Conservation (phyloP, 208 protist genomes). For the Cochliopodium minus region DNA sequence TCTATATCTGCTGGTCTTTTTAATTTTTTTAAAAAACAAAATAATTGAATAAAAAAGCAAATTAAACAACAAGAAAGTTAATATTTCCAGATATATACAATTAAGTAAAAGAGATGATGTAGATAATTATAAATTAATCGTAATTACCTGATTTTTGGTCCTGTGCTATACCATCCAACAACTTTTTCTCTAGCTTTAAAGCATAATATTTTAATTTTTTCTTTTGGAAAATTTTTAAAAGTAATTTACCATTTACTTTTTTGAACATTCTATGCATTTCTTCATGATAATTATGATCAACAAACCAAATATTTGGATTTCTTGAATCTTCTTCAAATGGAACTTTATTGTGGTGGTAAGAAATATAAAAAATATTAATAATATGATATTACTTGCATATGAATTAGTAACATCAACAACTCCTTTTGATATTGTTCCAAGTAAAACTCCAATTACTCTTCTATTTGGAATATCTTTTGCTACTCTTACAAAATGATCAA, state of each 20-base stretch:
- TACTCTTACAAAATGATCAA: slow-evolving; percentile 98
- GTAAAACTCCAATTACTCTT: slow-evolving; percentile 84
- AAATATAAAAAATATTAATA: not conserved
- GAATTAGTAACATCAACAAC: slow-evolving; percentile 57
- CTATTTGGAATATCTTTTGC: slow-evolving; percentile 59
- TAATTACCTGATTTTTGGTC: slow-evolving; percentile 75
- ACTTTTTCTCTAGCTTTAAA: slow-evolving; percentile 73
- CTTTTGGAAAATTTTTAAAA: not conserved
- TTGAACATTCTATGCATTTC: slow-evolving; percentile 95
- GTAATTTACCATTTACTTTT: slow-evolving; percentile 70
- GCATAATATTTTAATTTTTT: not conserved
- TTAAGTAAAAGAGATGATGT: too few species aligned
- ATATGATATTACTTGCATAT: slow-evolving; percentile 44
- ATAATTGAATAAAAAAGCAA: too few species aligned
- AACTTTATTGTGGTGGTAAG: slow-evolving; percentile 28
- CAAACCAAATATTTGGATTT: slow-evolving; percentile 90
- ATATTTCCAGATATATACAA: too few species aligned
- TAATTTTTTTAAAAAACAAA: too few species aligned
- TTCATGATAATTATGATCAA: slow-evolving; percentile 82
- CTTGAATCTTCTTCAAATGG: slow-evolving; percentile 97
- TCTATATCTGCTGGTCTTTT: slow-evolving; percentile 83
- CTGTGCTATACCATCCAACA: slow-evolving; percentile 97
- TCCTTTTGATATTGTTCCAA: slow-evolving; percentile 51
- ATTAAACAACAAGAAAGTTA: too few species aligned
- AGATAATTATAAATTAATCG: slow-evolving; percentile 21